Conservation (phyloP, 2,329 filamentous ascomycete genomes). For the Acarospora socialis region DNA sequence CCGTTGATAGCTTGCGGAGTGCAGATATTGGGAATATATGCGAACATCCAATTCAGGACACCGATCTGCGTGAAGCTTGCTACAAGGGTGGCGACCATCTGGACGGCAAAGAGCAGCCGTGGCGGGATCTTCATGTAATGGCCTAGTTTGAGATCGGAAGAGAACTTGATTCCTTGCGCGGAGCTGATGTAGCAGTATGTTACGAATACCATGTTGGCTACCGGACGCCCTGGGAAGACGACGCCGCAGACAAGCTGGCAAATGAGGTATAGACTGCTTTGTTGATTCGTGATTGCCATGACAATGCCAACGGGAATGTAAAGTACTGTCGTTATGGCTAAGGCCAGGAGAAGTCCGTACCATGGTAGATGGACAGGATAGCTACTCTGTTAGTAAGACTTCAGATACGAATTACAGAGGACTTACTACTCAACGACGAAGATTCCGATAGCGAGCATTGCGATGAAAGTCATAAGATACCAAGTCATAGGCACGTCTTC, state of each 20-base stretch:
- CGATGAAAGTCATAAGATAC: constrained; percentile 63
- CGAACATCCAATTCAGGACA: constrained; percentile 84
- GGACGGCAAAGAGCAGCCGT: constrained; percentile 43
- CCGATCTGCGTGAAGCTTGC: constrained; percentile 69
- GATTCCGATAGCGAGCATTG: constrained; percentile 65
- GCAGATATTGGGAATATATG: constrained; percentile 61
- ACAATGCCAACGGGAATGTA: constrained; percentile 88
- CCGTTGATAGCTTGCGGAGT: constrained; percentile 68
- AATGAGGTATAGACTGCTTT: constrained; percentile 73
- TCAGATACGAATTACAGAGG: not conserved
- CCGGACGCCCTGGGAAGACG: constrained; percentile 69
- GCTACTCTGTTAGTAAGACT: constrained; percentile 24
- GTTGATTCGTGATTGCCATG: constrained; percentile 85
- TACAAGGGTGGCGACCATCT: constrained; percentile 47
- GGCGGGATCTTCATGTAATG: constrained; percentile 48
- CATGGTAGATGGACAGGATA: constrained; percentile 73
- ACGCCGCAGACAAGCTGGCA: constrained; percentile 74
- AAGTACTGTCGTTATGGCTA: constrained; percentile 63
- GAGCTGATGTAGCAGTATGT: constrained; percentile 85
- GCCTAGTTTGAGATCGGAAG: constrained; percentile 68
- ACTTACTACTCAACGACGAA: constrained; percentile 73
- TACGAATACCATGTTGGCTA: constrained; percentile 88
- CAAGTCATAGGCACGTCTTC: constrained; percentile 67
- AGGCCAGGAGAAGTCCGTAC: constrained; percentile 69
- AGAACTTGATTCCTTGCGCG: constrained; percentile 79